Conservation (phyloP, 371 early-diverging fungal genomes). For the Enterocytospora artemiae region DNA sequence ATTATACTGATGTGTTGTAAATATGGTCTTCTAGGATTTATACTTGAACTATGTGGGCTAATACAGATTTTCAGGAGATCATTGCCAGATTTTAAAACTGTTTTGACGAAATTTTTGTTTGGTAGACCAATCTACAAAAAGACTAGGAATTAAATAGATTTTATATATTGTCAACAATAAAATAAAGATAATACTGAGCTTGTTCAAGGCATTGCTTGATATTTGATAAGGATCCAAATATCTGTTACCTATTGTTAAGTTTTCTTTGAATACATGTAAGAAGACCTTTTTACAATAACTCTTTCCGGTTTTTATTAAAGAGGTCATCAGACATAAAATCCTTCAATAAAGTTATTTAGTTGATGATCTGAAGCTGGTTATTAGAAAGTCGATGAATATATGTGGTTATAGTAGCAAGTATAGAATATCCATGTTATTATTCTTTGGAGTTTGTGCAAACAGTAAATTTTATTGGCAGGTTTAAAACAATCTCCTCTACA, state of each 20-base stretch:
- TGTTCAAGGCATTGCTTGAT: not conserved
- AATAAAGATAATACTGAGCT: not conserved
- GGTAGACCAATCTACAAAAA: conserved; percentile 4
- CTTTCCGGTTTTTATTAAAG: not conserved
- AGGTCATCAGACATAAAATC: too few relatives aligned
- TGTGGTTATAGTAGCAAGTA: too few relatives aligned
- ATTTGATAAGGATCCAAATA: not conserved
- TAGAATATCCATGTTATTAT: too few relatives aligned
- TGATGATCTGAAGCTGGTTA: too few relatives aligned
- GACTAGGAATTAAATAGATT: not conserved
- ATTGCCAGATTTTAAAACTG: conserved; percentile 33
- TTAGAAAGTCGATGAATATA: too few relatives aligned
- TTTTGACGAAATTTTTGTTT: conserved; percentile 25
- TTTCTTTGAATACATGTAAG: not conserved
- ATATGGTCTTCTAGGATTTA: conserved; percentile 26
- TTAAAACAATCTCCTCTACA: too few relatives aligned
- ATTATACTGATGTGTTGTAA: conserved; percentile 20
- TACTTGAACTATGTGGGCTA: conserved; percentile 33
- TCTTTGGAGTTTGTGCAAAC: too few relatives aligned
- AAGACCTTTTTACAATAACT: not conserved
- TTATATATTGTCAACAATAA: not conserved
- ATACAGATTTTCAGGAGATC: conserved; percentile 23
- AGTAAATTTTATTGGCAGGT: too few relatives aligned
- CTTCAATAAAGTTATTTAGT: too few relatives aligned
- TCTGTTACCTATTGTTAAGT: not conserved